Evolutionary conservation across 2,329 filamentous ascomycete species (phyloP).

Genomic region (Fusarium sp.): DNA sequence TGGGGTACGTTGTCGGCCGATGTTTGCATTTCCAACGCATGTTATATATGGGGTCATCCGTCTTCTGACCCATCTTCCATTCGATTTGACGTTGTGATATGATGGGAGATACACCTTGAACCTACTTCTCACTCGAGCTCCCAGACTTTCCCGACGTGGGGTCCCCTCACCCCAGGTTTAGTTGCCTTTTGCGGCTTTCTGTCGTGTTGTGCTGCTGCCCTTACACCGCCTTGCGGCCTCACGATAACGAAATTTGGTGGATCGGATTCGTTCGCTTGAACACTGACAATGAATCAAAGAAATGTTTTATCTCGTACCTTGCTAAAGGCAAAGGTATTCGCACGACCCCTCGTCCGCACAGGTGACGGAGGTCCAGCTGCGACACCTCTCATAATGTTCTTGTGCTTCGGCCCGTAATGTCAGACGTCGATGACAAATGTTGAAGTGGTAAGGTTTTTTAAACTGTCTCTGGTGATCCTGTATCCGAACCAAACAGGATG

Average conservation of each 20-base stretch:
- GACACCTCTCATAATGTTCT: constrained; percentile 46
- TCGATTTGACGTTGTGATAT: constrained; percentile 13
- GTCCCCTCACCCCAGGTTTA: constrained; percentile 28
- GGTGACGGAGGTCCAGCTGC: constrained; percentile 48
- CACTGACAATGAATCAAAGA: constrained; percentile 10
- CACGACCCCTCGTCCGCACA: constrained; percentile 44
- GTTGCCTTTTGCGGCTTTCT: constrained; percentile 1
- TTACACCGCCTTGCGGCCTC: constrained; percentile 41
- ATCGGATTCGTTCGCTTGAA: constrained; percentile 40
- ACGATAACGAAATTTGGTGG: constrained; percentile 23
- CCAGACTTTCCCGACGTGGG: constrained; percentile 27
- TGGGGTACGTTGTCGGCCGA: constrained; percentile 30
- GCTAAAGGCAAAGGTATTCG: constrained; percentile 55
- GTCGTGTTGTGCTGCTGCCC: constrained; percentile 3
- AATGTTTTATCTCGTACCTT: constrained; percentile 44
- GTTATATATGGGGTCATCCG: constrained; percentile 25
- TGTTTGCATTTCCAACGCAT: constrained; percentile 34
- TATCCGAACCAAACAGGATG: background rate
- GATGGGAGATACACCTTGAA: background rate
- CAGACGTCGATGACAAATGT: constrained; percentile 2
- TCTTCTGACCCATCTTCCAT: constrained; percentile 24
- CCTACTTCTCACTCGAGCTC: background rate
- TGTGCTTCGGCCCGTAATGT: constrained; percentile 4
- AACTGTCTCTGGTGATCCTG: background rate
- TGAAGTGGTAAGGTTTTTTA: constrained; percentile 7